Percentiles rank a stretch among this genome's conserved stretches.
phyloP scores from a whole-genome alignment of 202 grass and related monocot genomes.

The Schoenoplectus triqueter region DNA sequence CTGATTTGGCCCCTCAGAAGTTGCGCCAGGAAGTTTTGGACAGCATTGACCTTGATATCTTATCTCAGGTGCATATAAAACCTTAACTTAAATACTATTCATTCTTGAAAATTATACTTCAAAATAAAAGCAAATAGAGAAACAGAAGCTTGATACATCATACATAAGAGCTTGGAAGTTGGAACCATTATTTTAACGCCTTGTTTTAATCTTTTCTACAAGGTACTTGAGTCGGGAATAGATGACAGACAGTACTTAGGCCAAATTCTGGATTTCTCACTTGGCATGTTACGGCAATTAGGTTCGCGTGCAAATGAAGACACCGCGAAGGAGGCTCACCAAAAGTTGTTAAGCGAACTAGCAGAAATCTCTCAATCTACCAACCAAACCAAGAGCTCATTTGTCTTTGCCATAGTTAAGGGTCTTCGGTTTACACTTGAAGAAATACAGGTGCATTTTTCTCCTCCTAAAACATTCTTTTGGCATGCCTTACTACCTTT shows the following conservation, averaged over 20 bases:
- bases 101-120: neutral
- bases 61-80: constrained; percentile 72
- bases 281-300: constrained; percentile 61
- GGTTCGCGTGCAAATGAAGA: constrained; percentile 80
- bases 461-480: constrained; percentile 1
- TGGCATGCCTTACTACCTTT: neutral
- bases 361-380: constrained; percentile 53
- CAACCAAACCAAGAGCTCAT: constrained; percentile 54
- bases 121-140: neutral
- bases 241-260: constrained; percentile 67
- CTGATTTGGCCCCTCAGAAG: constrained; percentile 67
- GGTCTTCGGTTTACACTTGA: constrained; percentile 82
- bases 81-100: neutral
- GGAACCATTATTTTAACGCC: neutral
- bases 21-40: constrained; percentile 80
- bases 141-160: neutral
- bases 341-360: constrained; percentile 69
- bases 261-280: constrained; percentile 76
- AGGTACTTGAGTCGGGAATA: constrained; percentile 70
- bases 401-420: constrained; percentile 65
- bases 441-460: constrained; percentile 71
- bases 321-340: constrained; percentile 66
- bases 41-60: constrained; percentile 81
- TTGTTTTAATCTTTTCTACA: constrained; percentile 24
- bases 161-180: neutral